These are phyloP conservation scores for Fusarium albidum DNA, from an alignment of 2,329 filamentous ascomycete genomes.

Conservation along the genomic window DNA sequence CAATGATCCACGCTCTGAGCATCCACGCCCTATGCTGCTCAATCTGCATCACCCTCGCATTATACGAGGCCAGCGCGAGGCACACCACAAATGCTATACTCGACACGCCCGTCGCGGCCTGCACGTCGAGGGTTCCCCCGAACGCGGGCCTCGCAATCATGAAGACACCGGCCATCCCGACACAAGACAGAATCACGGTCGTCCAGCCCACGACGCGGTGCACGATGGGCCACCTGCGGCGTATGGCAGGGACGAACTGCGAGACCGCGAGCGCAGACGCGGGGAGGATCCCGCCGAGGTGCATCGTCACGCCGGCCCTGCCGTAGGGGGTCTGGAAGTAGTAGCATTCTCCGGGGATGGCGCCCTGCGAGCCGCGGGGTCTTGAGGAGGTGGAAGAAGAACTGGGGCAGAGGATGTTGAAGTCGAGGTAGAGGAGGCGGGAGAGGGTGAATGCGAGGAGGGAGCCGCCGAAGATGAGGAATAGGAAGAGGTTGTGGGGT, in stretches of 20 bases:
- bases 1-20: conserved; percentile 62
- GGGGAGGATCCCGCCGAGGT: conserved; percentile 56
- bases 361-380: conserved; percentile 18
- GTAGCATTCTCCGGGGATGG: conserved; percentile 51
- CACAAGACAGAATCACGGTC: conserved; percentile 55
- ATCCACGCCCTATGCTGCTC: conserved; percentile 72
- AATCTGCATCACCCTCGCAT: conserved; percentile 68
- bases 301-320: conserved; percentile 53
- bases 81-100: conserved; percentile 54
- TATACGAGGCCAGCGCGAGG: conserved; percentile 58
- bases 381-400: conserved; percentile 1
- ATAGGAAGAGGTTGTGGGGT: conserved; percentile 66
- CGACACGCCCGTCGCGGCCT: conserved; percentile 53
- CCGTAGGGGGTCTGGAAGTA: conserved; percentile 42
- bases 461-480: conserved; percentile 55
- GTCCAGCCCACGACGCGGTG: conserved; percentile 70
- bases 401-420: conserved; percentile 44
- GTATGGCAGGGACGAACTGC: conserved; percentile 58
- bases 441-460: conserved; percentile 35
- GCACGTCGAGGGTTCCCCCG: conserved; percentile 62
- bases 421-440: conserved; percentile 37
- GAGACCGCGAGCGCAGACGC: conserved; percentile 53
- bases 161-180: conserved; percentile 57
- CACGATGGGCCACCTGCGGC: conserved; percentile 57
- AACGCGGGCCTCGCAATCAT: conserved; percentile 61